Percentiles rank a stretch among this genome's conserved stretches.
These are phyloP conservation scores for Termitomyces sp. DNA, from an alignment of 1,284 basidiomycete genomes.

Conservation along the genomic window DNA sequence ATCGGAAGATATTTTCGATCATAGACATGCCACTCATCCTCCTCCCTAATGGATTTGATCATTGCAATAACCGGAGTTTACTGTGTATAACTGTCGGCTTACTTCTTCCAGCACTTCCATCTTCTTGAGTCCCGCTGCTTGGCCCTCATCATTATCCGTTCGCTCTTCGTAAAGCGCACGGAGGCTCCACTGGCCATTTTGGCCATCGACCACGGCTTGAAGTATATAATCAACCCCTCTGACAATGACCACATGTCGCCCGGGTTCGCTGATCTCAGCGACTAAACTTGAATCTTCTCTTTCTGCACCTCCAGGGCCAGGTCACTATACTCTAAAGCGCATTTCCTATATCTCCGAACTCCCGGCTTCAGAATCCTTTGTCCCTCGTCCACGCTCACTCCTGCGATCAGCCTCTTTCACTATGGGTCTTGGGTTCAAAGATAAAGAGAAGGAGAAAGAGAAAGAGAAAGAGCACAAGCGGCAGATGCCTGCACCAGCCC, in stretches of 20 bases:
- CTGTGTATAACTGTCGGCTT: conserved; percentile 1
- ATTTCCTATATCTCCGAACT: conserved; percentile 19
- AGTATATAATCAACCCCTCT: conserved; percentile 15
- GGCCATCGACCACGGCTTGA: conserved; percentile 3
- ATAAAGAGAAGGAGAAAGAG: conserved; percentile 18
- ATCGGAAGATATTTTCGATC: conserved; percentile 9
- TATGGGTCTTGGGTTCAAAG: conserved; percentile 29
- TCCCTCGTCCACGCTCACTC: conserved; percentile 14
- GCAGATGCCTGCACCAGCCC: conserved; percentile 4
- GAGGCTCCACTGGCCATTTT: conserved; percentile 3
- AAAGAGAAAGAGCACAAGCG: conserved; percentile 18
- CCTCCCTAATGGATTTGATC: conserved; percentile 13
- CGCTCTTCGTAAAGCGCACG: not conserved
- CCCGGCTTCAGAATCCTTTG: conserved; percentile 7
- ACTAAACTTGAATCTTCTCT: conserved; percentile 8
- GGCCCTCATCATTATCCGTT: conserved; percentile 14
- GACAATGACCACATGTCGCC: conserved; percentile 13
- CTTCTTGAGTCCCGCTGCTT: not conserved
- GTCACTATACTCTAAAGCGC: conserved; percentile 20
- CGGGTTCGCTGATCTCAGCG: conserved; percentile 14
- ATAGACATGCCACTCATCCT: not conserved
- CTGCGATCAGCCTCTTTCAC: conserved; percentile 19
- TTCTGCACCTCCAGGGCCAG: conserved; percentile 13
- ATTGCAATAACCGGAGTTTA: conserved; percentile 12
- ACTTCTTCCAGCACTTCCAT: not conserved